Conservation (phyloP, 345 rosid genomes). For the Linum usitatissimum region DNA sequence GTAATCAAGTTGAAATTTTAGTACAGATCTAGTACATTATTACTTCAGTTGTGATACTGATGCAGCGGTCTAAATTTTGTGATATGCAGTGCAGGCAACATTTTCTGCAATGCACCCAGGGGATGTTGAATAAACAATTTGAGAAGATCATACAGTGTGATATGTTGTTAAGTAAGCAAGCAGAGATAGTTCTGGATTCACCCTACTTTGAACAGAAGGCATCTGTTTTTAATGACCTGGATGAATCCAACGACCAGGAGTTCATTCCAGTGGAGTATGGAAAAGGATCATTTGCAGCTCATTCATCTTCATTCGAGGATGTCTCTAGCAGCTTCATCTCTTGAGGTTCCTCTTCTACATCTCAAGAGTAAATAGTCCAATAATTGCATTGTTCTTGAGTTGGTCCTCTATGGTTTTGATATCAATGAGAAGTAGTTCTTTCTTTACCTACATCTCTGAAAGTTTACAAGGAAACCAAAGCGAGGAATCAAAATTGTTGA, state of each 20-base stretch:
- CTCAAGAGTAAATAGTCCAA: slow-evolving; percentile 31
- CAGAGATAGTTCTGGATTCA: slow-evolving; percentile 23
- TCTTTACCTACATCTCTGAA: not conserved
- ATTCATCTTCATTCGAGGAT: slow-evolving; percentile 56
- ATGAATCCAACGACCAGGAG: slow-evolving; percentile 43
- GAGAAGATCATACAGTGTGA: slow-evolving; percentile 36
- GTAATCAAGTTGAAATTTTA: not conserved
- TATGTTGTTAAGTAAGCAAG: slow-evolving; percentile 21
- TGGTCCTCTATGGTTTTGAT: not conserved
- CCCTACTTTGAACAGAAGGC: slow-evolving; percentile 26
- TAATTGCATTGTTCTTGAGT: slow-evolving; percentile 9
- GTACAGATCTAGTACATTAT: too few relatives aligned
- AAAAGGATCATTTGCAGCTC: slow-evolving; percentile 44
- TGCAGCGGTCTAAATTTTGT: not conserved
- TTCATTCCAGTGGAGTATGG: slow-evolving; percentile 31
- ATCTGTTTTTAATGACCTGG: slow-evolving; percentile 59
- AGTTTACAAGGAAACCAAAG: too few relatives aligned
- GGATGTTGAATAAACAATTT: slow-evolving; percentile 32
- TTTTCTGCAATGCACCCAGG: slow-evolving; percentile 31
- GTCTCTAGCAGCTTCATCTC: slow-evolving; percentile 69
- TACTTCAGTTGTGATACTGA: slow-evolving; percentile 2
- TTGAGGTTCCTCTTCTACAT: slow-evolving; percentile 77
- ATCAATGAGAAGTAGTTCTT: slow-evolving; percentile 1
- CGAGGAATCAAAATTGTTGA: too few relatives aligned
- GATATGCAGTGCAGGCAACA: slow-evolving; percentile 44